These are phyloP conservation scores for Pelargonium cotyledonis DNA, from an alignment of 441 rosid genomes.

Conservation along the genomic window DNA sequence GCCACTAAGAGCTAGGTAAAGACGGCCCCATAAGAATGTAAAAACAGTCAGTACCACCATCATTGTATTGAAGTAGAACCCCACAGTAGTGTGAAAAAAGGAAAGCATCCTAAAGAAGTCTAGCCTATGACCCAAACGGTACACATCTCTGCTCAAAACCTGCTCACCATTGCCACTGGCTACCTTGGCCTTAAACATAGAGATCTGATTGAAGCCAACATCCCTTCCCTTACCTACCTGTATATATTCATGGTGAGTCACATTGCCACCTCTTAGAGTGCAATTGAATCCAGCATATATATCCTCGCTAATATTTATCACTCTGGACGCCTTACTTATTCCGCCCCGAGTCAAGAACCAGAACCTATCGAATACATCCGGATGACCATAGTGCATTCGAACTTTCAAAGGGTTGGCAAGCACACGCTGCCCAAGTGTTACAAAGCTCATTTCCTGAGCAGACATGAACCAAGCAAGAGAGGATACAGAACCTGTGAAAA, in stretches of 20 bases:
- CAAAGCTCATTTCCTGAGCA: conserved; percentile 90
- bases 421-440: conserved; percentile 88
- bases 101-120: neutral
- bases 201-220: neutral
- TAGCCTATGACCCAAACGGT: neutral
- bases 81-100: neutral
- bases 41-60: conserved; percentile 7
- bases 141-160: conserved; percentile 1
- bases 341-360: conserved; percentile 91
- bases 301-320: neutral
- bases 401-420: conserved; percentile 84
- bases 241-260: conserved; percentile 1
- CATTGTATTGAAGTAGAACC: neutral
- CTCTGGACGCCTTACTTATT: neutral
- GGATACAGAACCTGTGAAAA: conserved; percentile 22
- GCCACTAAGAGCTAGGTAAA: conserved; percentile 10
- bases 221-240: neutral
- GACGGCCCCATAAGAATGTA: conserved; percentile 9
- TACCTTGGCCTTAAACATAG: neutral
- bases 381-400: conserved; percentile 93
- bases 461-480: conserved; percentile 23
- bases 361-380: conserved; percentile 87
- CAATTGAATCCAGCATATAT: conserved; percentile 1
- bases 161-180: neutral
- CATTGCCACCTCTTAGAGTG: neutral